Percentiles rank a stretch among this genome's conserved stretches.
phyloP scores from a whole-genome alignment of 805 yeast genomes.

The Hanseniaspora meyeri region DNA sequence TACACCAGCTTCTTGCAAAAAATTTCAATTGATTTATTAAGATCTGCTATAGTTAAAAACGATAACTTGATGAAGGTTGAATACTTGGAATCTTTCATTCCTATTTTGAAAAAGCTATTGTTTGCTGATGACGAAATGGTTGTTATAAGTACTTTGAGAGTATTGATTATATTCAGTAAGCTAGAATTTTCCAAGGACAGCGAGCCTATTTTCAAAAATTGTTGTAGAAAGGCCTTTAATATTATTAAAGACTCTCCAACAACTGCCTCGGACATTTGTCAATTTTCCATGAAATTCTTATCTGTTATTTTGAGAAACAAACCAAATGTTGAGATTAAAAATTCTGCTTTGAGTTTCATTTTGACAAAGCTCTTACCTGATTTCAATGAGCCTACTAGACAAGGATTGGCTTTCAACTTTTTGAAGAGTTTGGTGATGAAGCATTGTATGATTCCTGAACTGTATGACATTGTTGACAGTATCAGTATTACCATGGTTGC shows the following conservation, averaged over 20 bases:
- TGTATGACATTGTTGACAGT: constrained; percentile 76
- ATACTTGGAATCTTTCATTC: constrained; percentile 62
- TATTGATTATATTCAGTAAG: constrained; percentile 47
- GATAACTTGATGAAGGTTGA: constrained; percentile 44
- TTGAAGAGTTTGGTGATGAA: constrained; percentile 64
- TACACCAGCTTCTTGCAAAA: constrained; percentile 55
- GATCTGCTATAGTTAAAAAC: constrained; percentile 57
- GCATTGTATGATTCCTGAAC: constrained; percentile 68
- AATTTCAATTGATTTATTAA: constrained; percentile 63
- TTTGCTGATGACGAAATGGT: constrained; percentile 64
- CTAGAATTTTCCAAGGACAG: constrained; percentile 46
- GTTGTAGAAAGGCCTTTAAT: constrained; percentile 48
- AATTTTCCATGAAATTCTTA: constrained; percentile 61
- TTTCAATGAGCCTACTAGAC: constrained; percentile 76
- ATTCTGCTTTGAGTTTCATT: constrained; percentile 59
- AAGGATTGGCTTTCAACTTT: constrained; percentile 78
- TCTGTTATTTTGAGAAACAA: constrained; percentile 61
- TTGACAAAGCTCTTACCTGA: constrained; percentile 69
- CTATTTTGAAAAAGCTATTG: constrained; percentile 51
- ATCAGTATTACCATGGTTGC: constrained; percentile 80
- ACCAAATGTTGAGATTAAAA: constrained; percentile 48
- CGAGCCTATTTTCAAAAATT: constrained; percentile 39
- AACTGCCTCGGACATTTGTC: constrained; percentile 69
- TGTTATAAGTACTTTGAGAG: constrained; percentile 51
- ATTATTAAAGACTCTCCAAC: constrained; percentile 65